Evolutionary conservation across 106 monocot species (phyloP), one percentile per base, ranked within the genome.

Genomic region (Amphibolis antarctica): DNA sequence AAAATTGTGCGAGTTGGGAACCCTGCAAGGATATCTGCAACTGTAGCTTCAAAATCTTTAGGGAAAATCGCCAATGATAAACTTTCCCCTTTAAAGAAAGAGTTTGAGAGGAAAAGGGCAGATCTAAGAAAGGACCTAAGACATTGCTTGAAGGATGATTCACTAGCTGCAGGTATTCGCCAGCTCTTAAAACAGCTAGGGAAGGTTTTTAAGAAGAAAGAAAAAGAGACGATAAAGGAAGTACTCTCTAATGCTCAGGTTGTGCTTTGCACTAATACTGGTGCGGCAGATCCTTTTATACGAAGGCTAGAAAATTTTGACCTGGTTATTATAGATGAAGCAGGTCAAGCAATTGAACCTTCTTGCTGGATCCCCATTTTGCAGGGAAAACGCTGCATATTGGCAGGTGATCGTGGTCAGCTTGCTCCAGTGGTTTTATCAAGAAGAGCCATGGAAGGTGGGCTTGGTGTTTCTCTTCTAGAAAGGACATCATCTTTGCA

Each of bases 111-210:
- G 68, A 89, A 89, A 74, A 89, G 75, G 61, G 68, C 86, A 4
- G 89, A 94, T 70, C 67, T 94, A 66, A 89, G 89, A 57, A 94
- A 94, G 73, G 93, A 94, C 64, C 66, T 94, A 45, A 73, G 89
- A 19, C 80, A 71, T 57, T 94, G 93, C 72, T 71, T 94, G 65
- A 89, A 78, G 60, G 89, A 94, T 63, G 93, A 94, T 84, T 89
- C 93, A 25, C 76, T 94, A 60, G 93, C 93, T 56, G 85, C 89
- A 18, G 93, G 93, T 27, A 94, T 94, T 51, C 76, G 93, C 9
- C 89, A 89, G 69, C 85, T 94, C 58, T 46, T 94, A 66, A 94
- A 94, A 77, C 93, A 94, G 60, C 83, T 94, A 20, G 93, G 93
- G 58, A 94, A 81, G 66, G 73, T 74, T 63, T 82, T 89, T 54